Base-by-base conservation (phyloP, 1,284 basidiomycete species). In the Trametes sp. region DNA sequence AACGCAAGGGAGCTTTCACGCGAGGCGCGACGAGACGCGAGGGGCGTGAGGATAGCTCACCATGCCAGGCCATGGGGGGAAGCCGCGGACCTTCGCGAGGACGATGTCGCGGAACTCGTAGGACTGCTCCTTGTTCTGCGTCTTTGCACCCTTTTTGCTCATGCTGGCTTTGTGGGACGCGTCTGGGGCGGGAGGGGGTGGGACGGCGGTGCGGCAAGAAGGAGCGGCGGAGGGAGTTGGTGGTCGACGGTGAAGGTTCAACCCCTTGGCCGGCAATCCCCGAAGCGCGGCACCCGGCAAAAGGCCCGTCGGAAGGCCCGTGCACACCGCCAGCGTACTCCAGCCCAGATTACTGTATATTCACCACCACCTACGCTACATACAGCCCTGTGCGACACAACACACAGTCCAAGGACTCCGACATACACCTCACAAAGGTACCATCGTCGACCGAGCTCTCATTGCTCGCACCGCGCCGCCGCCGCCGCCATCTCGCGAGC, bases 31-130 rank as follows among this genome's bases (percentile, higher is more conserved):
- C 44, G 52, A 62, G 57, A 68, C 67, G 69, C 70, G 63, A 64
- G 52, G 51, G 23, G 16, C n/a, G 49, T 9, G 52, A 64, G 26
- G 51, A 56, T 58, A 21, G 80, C 90, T 74, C 72, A 95, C 94
- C 81, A 91, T 90, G 73, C 87, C 93, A 62, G 94, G 94, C 96
- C 96, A 98, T 31, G 92, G 85, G 14, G 97, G 95, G 80, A 85
- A 98, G 16, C 97, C 96, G 79, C 93, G 93, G 74, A 99, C 82
- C 81, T 98, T 96, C 42, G 88, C 95, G 63, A 98, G 87, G 35
- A 98, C 95, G 70, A 95, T 84, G 75, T 98, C 95, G 74, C 92
- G 84, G 59, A 82, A 70, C 38, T 82, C 78, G 75, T 85, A 89
- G 65, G 77, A 78, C 33, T 78, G 77, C 68, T 80, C 80, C 75